Base-by-base conservation (phyloP, 352 stramenopile genomes). In the Pythium folliculosum region DNA sequence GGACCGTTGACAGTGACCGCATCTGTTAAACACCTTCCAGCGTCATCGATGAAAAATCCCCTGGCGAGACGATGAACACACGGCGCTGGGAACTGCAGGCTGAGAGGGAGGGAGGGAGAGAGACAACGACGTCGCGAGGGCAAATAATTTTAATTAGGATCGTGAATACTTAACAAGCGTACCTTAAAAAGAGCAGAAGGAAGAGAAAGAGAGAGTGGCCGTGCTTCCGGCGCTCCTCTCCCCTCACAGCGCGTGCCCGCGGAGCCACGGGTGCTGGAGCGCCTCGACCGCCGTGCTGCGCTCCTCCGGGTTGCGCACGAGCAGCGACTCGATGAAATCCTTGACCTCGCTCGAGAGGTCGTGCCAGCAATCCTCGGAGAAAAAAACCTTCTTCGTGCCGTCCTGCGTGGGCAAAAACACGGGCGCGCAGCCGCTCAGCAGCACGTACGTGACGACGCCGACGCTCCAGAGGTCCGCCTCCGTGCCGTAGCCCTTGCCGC, bases 381-480 rank as follows among this genome's bases (percentile, higher is more conserved):
- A 94, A 44, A 90, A 87, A 14, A 94, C 79, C 37, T 89, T 87
- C 56, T 84, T 87, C 37, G 83, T 84, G 32, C 83, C 85, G 16
- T 91, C 80, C 2, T 67, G 65, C 0, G 78, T 75, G 1, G 84
- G 84, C 17, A 91, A 63, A 57, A 92, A 94, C 67, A 91, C 82
- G 0, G 86, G 86, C 27, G 86, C 86, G 47, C 76, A 92, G 10
- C 88, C 94, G 25, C 78, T 95, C 19, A 97, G 69, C 25, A 97
- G 70, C 45, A 98, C 87, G 60, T 93, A 98, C 25, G 94, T 90
- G 35, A 98, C 94, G 16, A 97, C 91, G 35, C 93, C 93, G 19
- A 97, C 84, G 65, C 89, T 97, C 91, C 92, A 98, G 67, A 98
- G 90, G 66, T 98, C 95, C 8, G 94, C 95, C 53, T 97, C 92